Percentiles rank a stretch among this genome's conserved stretches.
Conservation (phyloP, 1,284 basidiomycete genomes). For the Ganoderma resinaceum region DNA sequence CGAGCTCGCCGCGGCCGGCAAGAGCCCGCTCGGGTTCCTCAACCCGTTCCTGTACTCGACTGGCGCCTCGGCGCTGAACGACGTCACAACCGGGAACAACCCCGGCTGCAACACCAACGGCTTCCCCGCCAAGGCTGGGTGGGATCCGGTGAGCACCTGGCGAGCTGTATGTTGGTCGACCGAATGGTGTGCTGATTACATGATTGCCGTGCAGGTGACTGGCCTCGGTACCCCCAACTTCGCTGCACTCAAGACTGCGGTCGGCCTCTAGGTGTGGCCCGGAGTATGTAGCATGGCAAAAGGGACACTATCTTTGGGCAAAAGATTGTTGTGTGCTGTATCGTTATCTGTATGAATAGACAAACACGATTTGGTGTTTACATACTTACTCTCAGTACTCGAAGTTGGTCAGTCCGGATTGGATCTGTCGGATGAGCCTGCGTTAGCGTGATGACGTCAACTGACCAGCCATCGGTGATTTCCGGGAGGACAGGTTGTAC, state of each 20-base stretch:
- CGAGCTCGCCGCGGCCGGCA: conserved; percentile 49
- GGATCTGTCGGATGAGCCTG: no score
- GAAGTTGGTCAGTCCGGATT: no score
- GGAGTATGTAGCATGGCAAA: background rate
- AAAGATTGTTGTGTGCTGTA: background rate
- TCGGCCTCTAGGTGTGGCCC: conserved; percentile 4
- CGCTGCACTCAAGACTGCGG: conserved; percentile 20
- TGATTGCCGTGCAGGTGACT: conserved; percentile 22
- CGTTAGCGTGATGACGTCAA: no score
- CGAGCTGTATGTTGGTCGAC: background rate
- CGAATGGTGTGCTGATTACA: background rate
- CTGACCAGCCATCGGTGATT: no score
- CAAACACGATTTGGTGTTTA: background rate
- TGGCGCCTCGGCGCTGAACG: conserved; percentile 45
- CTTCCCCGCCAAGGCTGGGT: conserved; percentile 43
- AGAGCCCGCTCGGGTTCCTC: conserved; percentile 53
- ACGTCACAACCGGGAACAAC: conserved; percentile 46
- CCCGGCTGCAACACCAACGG: conserved; percentile 45
- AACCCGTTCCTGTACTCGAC: conserved; percentile 53
- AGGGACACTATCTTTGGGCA: background rate
- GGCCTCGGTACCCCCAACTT: conserved; percentile 42
- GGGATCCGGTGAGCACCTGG: conserved; percentile 38
- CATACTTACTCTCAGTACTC: background rate
- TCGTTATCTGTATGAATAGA: background rate
- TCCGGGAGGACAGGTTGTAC: no score